A percentile compares a stretch with the other conserved stretches of the same genome.
Evolutionary conservation across 1,284 basidiomycete genomes (phyloP).

Genomic region (Trichosporon inkin): DNA sequence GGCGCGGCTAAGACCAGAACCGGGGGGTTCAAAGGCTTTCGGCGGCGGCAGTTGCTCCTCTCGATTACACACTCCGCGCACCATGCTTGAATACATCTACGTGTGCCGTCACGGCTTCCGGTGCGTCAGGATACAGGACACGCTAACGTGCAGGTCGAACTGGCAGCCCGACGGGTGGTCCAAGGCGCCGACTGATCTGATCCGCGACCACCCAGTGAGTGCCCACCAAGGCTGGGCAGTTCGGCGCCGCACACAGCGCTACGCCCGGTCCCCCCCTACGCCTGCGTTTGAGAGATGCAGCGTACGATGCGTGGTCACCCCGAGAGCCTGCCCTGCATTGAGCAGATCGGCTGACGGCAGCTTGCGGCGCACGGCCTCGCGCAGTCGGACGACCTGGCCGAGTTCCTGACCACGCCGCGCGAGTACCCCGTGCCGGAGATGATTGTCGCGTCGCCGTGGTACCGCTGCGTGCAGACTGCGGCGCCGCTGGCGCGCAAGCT

Average conservation of each 20-base stretch:
- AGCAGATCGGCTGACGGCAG: constrained; percentile 14
- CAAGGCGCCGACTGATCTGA: constrained; percentile 50
- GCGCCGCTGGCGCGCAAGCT: constrained; percentile 43
- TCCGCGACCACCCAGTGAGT: constrained; percentile 52
- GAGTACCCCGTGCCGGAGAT: constrained; percentile 41
- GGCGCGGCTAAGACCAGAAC: neutral
- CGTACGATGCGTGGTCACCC: neutral
- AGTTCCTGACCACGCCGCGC: constrained; percentile 34
- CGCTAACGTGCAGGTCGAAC: constrained; percentile 10
- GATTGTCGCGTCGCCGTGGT: constrained; percentile 49
- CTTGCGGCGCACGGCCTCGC: constrained; percentile 52
- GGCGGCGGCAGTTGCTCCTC: neutral
- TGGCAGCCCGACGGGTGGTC: constrained; percentile 24
- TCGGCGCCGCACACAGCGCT: neutral
- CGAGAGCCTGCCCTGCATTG: neutral
- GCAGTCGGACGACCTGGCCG: constrained; percentile 40
- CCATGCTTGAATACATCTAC: constrained; percentile 54
- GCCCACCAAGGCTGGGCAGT: neutral
- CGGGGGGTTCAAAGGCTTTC: neutral
- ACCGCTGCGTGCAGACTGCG: constrained; percentile 55
- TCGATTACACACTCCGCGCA: neutral
- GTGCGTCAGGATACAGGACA: constrained; percentile 34
- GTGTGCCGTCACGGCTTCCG: constrained; percentile 54
- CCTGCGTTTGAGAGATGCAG: neutral
- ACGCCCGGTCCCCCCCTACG: no score